Conservation (phyloP, 2,329 filamentous ascomycete genomes). For the Fusarium udum region DNA sequence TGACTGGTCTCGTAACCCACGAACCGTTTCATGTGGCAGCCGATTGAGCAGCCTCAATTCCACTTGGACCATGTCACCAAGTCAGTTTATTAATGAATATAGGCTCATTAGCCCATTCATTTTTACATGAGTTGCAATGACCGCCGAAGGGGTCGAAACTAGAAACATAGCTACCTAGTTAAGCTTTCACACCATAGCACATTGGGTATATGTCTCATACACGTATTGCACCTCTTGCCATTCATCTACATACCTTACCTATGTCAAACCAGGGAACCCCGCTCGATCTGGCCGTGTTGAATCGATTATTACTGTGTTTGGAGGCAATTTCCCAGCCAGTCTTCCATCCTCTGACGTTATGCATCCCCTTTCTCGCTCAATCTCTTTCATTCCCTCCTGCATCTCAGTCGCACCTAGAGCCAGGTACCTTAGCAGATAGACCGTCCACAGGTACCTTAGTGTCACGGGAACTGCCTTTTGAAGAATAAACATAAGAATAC, state of each 20-base stretch:
- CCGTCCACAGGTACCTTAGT: background rate
- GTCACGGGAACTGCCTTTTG: conserved; percentile 4
- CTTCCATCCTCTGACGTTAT: conserved; percentile 26
- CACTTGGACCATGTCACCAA: background rate
- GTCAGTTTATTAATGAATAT: conserved; percentile 9
- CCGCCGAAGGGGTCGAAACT: background rate
- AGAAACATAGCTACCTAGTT: background rate
- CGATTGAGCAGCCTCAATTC: conserved; percentile 37
- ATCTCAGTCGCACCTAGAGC: conserved; percentile 19
- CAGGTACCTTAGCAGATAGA: background rate
- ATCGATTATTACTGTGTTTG: background rate
- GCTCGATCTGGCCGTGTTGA: background rate
- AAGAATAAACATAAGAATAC: conserved; percentile 1
- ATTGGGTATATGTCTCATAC: background rate
- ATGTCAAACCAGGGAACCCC: conserved; percentile 7
- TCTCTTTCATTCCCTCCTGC: conserved; percentile 2
- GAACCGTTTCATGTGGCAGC: conserved; percentile 36
- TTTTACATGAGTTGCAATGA: conserved; percentile 17
- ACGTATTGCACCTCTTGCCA: conserved; percentile 3
- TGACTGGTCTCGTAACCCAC: conserved; percentile 21
- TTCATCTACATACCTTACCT: background rate
- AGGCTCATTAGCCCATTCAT: background rate
- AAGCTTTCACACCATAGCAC: background rate
- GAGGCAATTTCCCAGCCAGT: conserved; percentile 17
- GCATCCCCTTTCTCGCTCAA: conserved; percentile 29